A percentile compares a stretch with the other conserved stretches of the same genome.
phyloP scores from a whole-genome alignment of 129 eudicot genomes.

The Kitagawia praeruptora region DNA sequence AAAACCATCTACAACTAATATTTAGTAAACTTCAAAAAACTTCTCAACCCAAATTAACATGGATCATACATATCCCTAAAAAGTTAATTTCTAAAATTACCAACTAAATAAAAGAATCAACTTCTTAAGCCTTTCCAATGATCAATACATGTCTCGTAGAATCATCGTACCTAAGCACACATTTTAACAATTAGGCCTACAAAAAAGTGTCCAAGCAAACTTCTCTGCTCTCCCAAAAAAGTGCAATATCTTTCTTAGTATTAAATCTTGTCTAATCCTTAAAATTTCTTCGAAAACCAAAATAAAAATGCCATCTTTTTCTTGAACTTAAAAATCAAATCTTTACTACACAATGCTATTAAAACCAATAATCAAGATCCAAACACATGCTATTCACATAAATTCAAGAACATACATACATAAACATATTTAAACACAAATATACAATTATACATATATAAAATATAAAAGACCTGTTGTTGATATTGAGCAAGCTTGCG shows the following conservation, averaged over 20 bases:
- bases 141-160: not conserved
- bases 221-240: not conserved
- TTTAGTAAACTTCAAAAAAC: not conserved
- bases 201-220: not conserved
- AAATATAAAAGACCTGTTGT: conserved; percentile 40
- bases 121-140: not conserved
- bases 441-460: too few species aligned
- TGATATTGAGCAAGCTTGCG: conserved; percentile 97
- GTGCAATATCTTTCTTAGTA: too few species aligned
- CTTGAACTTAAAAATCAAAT: not conserved
- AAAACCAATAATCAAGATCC: not conserved
- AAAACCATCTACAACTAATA: not conserved
- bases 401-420: not conserved
- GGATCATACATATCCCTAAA: not conserved
- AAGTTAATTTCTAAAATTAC: not conserved
- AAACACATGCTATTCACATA: not conserved
- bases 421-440: too few species aligned
- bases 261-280: not conserved
- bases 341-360: not conserved
- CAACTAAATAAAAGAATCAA: not conserved
- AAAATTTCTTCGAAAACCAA: not conserved
- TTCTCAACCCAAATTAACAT: not conserved
- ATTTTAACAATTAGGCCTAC: not conserved
- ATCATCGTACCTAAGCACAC: not conserved
- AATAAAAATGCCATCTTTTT: not conserved